These are phyloP conservation scores for Aristolochia fimbriata DNA, from an alignment of 164 flowering plant genomes.

Conservation along the genomic window DNA sequence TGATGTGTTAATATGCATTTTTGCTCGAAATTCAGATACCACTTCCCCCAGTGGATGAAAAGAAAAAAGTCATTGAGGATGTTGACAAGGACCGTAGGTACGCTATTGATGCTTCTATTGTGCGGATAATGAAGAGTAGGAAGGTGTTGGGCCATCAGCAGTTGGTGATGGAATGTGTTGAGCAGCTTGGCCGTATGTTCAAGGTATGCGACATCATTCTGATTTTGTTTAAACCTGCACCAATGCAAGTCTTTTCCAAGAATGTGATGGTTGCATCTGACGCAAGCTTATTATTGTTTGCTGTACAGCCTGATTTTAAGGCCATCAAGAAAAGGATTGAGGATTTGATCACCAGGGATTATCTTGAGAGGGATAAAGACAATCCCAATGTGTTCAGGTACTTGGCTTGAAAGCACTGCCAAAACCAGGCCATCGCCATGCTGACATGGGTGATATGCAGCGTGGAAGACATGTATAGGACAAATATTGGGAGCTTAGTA, in stretches of 20 bases:
- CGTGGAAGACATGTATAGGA: no score
- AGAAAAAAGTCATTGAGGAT: constrained; percentile 85
- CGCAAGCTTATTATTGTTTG: not conserved
- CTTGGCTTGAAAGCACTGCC: constrained; percentile 42
- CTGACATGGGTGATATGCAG: no score
- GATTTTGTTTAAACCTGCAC: not conserved
- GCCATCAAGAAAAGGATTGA: constrained; percentile 80
- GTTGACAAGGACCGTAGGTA: constrained; percentile 89
- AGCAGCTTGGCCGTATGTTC: constrained; percentile 87
- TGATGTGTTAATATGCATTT: not conserved
- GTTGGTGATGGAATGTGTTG: constrained; percentile 82
- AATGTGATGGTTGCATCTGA: not conserved
- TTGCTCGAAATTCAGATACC: constrained; percentile 45
- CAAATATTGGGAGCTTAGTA: no score
- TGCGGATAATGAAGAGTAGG: constrained; percentile 90
- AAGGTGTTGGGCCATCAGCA: constrained; percentile 84
- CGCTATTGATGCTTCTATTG: constrained; percentile 93
- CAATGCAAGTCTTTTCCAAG: not conserved
- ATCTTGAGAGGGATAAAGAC: constrained; percentile 77
- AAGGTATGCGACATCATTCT: constrained; percentile 32
- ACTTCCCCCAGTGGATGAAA: constrained; percentile 79
- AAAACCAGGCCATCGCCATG: no score
- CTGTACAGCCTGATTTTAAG: constrained; percentile 72
- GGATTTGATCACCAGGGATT: constrained; percentile 76
- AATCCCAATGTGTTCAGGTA: constrained; percentile 72